Base-by-base conservation (phyloP, 2,329 filamentous ascomycete species). In the Arthrobotrys iridis region DNA sequence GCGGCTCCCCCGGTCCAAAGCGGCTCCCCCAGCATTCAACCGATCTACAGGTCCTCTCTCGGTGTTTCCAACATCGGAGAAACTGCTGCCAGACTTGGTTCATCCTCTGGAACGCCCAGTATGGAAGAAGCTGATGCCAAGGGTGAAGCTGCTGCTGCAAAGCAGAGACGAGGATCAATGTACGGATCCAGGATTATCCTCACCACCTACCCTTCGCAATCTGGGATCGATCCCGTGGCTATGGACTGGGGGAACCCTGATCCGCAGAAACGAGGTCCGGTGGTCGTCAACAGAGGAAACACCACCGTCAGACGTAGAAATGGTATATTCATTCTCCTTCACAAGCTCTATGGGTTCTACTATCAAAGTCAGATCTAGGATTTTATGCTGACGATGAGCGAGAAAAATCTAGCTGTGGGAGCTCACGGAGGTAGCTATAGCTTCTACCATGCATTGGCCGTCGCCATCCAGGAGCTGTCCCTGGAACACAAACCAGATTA, bases 381-480 rank as follows among this genome's bases (percentile, higher is more conserved):
- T 3, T 18, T 4, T 37, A 15, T 35, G 4, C 66, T 24, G 22
- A 40, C 41, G 28, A 37, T 30, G 15, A 60, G 45, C 28, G 60
- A 60, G 45, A 52, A 33, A 68, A 33, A 83, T 57, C 37, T 81
- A 85, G 87, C 88, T 48, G 88, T 90, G 80, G 88, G 88, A 79
- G 90, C 88, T 71, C 90, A 91, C 78, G 94, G 95, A 77, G 94
- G 95, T 68, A 97, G 93, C 3, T 98, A 99, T 82, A 93, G 92
- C 76, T 94, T 97, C 77, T 98, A 98, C 84, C 93, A 96, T 81
- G 94, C 94, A 20, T 87, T 98, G 26, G 94, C 94, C 10, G 89
- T 98, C 77, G 94, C 94, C 20, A 95, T 92, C 81, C 93, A 94
- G 79, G 91, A 98, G 81, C 87, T 98, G 70, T 88, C 92, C 76